Evolutionary conservation across 176 grass and related monocot genomes (phyloP).

Genomic region (Cenchrus purpureus): DNA sequence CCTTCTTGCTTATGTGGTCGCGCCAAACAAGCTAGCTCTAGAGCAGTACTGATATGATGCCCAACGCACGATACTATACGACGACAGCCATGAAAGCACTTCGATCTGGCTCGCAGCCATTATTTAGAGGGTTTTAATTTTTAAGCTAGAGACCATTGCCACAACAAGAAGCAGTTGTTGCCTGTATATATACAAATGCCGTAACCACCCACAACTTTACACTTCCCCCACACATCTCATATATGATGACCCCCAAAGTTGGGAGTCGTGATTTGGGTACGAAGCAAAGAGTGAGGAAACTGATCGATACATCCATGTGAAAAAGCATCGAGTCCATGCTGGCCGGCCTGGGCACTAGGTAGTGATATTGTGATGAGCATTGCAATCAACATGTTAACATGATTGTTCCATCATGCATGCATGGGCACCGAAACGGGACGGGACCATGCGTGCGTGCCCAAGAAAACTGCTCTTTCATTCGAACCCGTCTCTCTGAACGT

Average conservation of each 20-base stretch:
- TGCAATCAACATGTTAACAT: not conserved
- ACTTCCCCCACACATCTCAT: too few species aligned
- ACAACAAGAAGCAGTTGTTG: not conserved
- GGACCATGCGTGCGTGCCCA: not conserved
- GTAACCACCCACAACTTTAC: too few species aligned
- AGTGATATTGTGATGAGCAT: not conserved
- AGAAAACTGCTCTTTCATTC: not conserved
- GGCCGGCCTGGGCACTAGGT: too few species aligned
- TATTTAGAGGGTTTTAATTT: not conserved
- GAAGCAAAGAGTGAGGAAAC: not conserved
- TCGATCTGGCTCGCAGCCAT: not conserved
- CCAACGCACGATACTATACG: not conserved
- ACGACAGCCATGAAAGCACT: too few species aligned
- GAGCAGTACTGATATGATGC: conserved; percentile 18
- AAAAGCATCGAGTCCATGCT: not conserved
- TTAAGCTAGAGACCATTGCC: not conserved
- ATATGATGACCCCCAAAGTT: not conserved
- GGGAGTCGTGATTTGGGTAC: not conserved
- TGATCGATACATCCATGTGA: not conserved
- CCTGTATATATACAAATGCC: not conserved
- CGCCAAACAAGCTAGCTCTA: conserved; percentile 18
- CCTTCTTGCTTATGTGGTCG: conserved; percentile 1
- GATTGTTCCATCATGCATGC: not conserved
- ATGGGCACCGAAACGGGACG: not conserved
- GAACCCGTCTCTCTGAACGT: conserved; percentile 32